Conservation (phyloP, 805 yeast species). For the Saturnispora quitensis region DNA sequence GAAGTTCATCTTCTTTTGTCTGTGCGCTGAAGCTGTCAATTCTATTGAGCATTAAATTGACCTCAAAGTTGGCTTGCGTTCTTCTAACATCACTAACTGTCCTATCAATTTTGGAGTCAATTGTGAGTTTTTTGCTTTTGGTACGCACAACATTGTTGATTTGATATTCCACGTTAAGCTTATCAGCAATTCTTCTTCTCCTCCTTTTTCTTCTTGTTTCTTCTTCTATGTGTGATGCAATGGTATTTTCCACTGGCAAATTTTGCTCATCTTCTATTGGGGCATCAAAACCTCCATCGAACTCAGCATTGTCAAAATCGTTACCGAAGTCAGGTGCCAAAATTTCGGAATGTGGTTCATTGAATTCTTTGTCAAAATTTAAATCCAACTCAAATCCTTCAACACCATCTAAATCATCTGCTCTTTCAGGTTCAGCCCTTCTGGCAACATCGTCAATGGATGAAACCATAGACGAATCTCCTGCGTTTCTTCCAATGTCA, state of each 20-base stretch:
- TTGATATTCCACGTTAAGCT: conserved; percentile 22
- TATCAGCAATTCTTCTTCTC: conserved; percentile 23
- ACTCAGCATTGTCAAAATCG: conserved; percentile 41
- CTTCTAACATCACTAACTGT: conserved; percentile 31
- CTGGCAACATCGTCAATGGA: conserved; percentile 21
- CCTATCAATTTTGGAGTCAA: conserved; percentile 39
- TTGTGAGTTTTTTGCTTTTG: conserved; percentile 34
- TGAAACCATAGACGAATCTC: conserved; percentile 2
- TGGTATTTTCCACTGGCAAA: background rate
- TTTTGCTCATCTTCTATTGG: conserved; percentile 11
- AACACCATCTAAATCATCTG: conserved; percentile 26
- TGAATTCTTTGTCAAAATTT: conserved; percentile 22
- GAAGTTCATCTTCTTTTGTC: background rate
- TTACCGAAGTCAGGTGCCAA: conserved; percentile 16
- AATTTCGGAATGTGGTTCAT: conserved; percentile 3
- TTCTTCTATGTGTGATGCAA: background rate
- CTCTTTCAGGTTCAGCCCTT: conserved; percentile 20
- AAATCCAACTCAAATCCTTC: conserved; percentile 28
- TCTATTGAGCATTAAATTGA: background rate
- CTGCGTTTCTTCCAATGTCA: conserved; percentile 18
- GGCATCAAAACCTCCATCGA: conserved; percentile 21
- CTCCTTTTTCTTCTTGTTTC: conserved; percentile 9
- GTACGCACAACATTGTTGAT: conserved; percentile 40
- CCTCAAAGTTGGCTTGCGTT: conserved; percentile 24
- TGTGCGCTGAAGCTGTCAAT: background rate